Percentiles rank a stretch among this genome's conserved stretches.
Conservation (phyloP, 148 eudicot species). For the Linanthus parryae region DNA sequence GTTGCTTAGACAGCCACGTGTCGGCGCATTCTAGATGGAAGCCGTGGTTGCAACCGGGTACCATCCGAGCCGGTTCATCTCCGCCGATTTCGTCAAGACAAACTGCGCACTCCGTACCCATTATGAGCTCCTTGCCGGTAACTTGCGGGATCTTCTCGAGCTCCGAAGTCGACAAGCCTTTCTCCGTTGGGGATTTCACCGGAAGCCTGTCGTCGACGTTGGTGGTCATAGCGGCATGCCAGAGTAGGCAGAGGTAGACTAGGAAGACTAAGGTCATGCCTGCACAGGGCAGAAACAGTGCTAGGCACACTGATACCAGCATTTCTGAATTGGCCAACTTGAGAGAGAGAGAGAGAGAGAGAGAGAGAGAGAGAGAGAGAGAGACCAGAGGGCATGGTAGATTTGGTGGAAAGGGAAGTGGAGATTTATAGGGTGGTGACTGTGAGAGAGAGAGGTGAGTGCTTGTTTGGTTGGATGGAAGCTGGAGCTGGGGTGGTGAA, state of each 20-base stretch:
- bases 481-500: too few relatives aligned
- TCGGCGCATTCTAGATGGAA: conserved; percentile 71
- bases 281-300: conserved; percentile 61
- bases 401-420: too few relatives aligned
- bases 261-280: conserved; percentile 56
- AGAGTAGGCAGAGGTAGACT: conserved; percentile 52
- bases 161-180: conserved; percentile 49
- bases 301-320: conserved; percentile 50
- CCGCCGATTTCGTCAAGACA: conserved; percentile 63
- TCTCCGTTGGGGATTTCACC: conserved; percentile 27
- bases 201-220: background rate
- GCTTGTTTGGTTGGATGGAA: too few relatives aligned
- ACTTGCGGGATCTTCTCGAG: conserved; percentile 59
- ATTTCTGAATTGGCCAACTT: too few relatives aligned
- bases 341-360: too few relatives aligned
- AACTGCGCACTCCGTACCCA: conserved; percentile 63
- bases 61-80: conserved; percentile 56
- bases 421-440: too few relatives aligned
- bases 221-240: conserved; percentile 29
- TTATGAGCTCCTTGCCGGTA: conserved; percentile 43
- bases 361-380: too few relatives aligned
- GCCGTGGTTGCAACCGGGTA: conserved; percentile 88
- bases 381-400: too few relatives aligned
- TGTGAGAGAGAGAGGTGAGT: too few relatives aligned
- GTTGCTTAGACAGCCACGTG: conserved; percentile 54